Conservation (phyloP, 108 stramenopile genomes). For the Skeletonema potamos region DNA sequence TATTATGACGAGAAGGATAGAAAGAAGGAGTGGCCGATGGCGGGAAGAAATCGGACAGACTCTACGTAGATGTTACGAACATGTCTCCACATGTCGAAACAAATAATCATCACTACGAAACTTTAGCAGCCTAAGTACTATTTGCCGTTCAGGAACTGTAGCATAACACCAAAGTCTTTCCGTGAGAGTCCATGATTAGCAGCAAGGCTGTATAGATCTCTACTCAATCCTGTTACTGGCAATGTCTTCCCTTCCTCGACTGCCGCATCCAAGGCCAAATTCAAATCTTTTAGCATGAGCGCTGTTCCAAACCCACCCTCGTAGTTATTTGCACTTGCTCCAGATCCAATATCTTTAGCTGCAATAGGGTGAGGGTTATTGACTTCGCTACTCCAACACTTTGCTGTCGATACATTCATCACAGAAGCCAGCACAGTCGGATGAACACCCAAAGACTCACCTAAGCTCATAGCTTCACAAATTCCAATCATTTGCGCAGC, state of each 20-base stretch:
- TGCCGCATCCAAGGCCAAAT: conserved; percentile 71
- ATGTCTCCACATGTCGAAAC: too few species aligned
- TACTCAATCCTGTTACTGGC: conserved; percentile 60
- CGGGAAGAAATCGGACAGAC: too few species aligned
- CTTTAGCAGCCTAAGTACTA: too few species aligned
- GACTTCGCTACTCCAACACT: conserved; percentile 91
- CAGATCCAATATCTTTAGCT: conserved; percentile 61
- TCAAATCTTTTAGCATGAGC: conserved; percentile 88
- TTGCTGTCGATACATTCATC: conserved; percentile 91
- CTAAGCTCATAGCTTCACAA: conserved; percentile 93
- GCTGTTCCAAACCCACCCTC: conserved; percentile 76
- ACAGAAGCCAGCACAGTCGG: conserved; percentile 80
- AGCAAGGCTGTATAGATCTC: conserved; percentile 65
- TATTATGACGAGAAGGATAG: too few species aligned
- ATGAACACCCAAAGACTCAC: conserved; percentile 87
- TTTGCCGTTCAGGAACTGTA: conserved; percentile 59
- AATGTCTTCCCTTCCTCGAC: conserved; percentile 55
- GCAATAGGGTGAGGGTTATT: conserved; percentile 92
- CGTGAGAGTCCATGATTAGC: conserved; percentile 49
- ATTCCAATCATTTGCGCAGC: conserved; percentile 93
- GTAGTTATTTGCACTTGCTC: conserved; percentile 64
- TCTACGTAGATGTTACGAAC: too few species aligned
- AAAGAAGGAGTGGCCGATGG: too few species aligned
- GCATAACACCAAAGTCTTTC: conserved; percentile 78
- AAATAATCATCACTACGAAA: too few species aligned